Base-by-base conservation (phyloP, 2,329 filamentous ascomycete species). In the Byssoonygena ceratinophila region DNA sequence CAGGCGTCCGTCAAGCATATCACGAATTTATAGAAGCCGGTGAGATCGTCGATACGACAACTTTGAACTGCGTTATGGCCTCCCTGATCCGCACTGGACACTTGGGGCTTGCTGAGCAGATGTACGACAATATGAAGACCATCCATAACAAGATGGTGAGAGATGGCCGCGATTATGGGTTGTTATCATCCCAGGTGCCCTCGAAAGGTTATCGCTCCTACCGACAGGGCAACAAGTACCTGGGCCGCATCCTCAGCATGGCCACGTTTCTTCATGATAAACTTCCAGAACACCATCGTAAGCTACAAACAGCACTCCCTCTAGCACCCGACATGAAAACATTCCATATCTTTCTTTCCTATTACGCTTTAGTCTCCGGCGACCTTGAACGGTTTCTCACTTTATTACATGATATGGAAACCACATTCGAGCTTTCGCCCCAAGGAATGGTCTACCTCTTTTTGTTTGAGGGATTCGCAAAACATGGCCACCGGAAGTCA, bases 21-120 rank as follows among this genome's bases (percentile, higher is more conserved):
- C 79, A 78, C 57, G 82, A 89, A 20, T 84, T 95, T 68, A 84
- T 97, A n/a, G 74, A 85, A 34, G 79, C 82, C 0, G 88, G 89
- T 31, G 87, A 97, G 66, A 82, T 96, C 56, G 82, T 98, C 52
- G 91, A 97, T 66, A 90, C 87, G 0, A 76, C 85, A 2, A 84
- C 89, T 12, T 76, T 97, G 66, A 97, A 97, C 64, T 87, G 85
- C 60, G 82, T 96, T 61, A 86, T 97, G 56, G 76, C 82, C 0
- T 83, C 88, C 1, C 76, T 97, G 18, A 75, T 96, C 40, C 77
- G 81, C 52, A 82, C 84, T 12, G 84, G 84, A 37, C 90, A 98
- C 63, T 79, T 84, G 36, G 71, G 76, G 5, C 83, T 87, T 0
- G 92, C 90, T 2, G 82, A 91, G 59, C 77, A 84, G 55, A 80